Base-by-base conservation (phyloP, 129 eudicot species). In the Silybum marianum region DNA sequence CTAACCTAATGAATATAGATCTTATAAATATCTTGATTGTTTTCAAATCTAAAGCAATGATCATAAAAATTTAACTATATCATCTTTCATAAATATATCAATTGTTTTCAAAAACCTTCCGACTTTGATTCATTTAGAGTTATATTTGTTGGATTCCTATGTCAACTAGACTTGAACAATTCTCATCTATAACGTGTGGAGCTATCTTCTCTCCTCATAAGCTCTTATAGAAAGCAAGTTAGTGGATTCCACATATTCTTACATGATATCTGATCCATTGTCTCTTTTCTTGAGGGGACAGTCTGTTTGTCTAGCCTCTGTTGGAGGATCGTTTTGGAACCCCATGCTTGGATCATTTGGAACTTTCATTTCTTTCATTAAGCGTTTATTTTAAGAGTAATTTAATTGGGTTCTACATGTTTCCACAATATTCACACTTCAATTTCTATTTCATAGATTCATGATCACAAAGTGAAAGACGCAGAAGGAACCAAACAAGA, bases 401-500 rank as follows among this genome's bases (percentile, higher is more conserved):
- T 34, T 4, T 13, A 72, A 72, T 3, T 9, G 2, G 16, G 7
- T 16, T 28, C 24, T 67, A 60, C 14, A 60, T 34, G 21, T 68
- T 40, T 44, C 4, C 39, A 38, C 24, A 63, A 21, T 63, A 16
- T 58, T 28, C n/a, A 71, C 62, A 22, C 9, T 12, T 54, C 3
- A 46, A 18, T 28, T 46, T 25, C 11, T 11, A 40, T 67, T 19
- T 77, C 51, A 76, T 77, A 91, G 93, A 76, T 46, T 67, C 66
- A 42, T 44, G 84, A 77, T 18, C 22, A 54, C 58, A 80, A 86
- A 36, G 26, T 44, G 79, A 86, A 83, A 73, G 89, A 81, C 18
- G 23, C 63, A 12, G 85, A 90, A 16, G 90, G 25, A 65, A 12
- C 22, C 36, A 85, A 71, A 81, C 89, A 83, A 67, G 96, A 90